phyloP scores from a whole-genome alignment of 352 stramenopile species.

The Pythium vanterpoolii region DNA sequence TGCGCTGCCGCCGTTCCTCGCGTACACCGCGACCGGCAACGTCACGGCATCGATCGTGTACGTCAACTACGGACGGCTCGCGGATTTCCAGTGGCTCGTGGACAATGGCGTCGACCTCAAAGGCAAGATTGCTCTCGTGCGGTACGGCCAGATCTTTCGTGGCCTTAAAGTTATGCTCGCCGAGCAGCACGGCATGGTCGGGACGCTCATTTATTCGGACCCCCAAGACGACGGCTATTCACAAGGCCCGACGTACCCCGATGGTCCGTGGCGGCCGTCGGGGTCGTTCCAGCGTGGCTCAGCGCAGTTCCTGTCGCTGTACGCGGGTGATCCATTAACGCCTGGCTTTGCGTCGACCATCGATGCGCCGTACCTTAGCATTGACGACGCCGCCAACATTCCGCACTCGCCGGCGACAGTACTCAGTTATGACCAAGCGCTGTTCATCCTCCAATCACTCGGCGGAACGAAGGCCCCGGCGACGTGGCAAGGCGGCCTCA shows the following conservation, averaged over 20 bases:
- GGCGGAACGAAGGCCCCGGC: constrained; percentile 45
- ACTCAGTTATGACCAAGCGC: constrained; percentile 79
- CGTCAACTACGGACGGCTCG: constrained; percentile 77
- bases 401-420: constrained; percentile 62
- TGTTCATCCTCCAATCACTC: constrained; percentile 64
- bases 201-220: constrained; percentile 88
- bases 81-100: constrained; percentile 80
- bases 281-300: constrained; percentile 8
- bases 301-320: constrained; percentile 25
- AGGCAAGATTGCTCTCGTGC: constrained; percentile 67
- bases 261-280: constrained; percentile 2
- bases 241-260: constrained; percentile 31
- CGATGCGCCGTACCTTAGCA: constrained; percentile 26
- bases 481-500: constrained; percentile 57
- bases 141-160: constrained; percentile 77
- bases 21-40: constrained; percentile 76
- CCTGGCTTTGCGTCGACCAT: constrained; percentile 26
- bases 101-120: constrained; percentile 28
- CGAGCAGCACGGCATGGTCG: constrained; percentile 66
- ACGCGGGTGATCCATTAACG: constrained; percentile 60
- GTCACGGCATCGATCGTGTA: constrained; percentile 76
- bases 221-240: constrained; percentile 78
- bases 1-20: constrained; percentile 72
- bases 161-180: constrained; percentile 84
- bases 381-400: constrained; percentile 52